Evolutionary conservation across 352 stramenopile species (phyloP).

Genomic region (Globisporangium lucens): DNA sequence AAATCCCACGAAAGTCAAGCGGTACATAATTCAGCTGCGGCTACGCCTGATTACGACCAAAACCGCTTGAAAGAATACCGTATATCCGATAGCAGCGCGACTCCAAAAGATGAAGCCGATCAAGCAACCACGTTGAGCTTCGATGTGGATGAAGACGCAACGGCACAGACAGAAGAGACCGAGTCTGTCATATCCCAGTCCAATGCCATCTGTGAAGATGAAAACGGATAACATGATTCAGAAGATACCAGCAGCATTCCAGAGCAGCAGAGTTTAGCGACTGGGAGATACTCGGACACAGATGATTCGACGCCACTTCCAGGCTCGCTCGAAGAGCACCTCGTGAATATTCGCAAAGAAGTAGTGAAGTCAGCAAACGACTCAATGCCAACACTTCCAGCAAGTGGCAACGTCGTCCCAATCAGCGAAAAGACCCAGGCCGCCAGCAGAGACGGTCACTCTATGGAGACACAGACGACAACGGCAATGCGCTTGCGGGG

Average conservation of each 20-base stretch:
- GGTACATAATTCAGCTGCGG: too few species aligned
- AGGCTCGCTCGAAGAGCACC: slow-evolving; percentile 6
- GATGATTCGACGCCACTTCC: neutral
- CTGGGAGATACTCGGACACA: neutral
- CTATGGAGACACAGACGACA: neutral
- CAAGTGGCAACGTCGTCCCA: too few species aligned
- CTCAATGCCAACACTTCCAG: neutral
- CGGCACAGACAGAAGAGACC: neutral
- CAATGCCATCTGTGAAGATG: neutral
- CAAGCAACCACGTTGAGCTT: neutral
- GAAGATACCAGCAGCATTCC: neutral
- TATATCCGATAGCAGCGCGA: neutral
- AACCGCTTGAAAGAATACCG: neutral
- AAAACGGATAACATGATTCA: neutral
- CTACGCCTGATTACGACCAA: neutral
- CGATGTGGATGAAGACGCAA: too few species aligned
- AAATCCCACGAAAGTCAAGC: neutral
- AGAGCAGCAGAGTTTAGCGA: neutral
- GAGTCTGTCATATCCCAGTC: neutral
- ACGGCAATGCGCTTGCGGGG: slow-evolving; percentile 2
- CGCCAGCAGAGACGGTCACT: neutral
- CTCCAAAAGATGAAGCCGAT: neutral
- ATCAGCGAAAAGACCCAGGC: neutral
- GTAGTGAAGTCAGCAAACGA: neutral
- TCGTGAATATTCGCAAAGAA: neutral